These are phyloP conservation scores for Metrosideros polymorpha DNA, from an alignment of 441 rosid species.

Conservation along the genomic window DNA sequence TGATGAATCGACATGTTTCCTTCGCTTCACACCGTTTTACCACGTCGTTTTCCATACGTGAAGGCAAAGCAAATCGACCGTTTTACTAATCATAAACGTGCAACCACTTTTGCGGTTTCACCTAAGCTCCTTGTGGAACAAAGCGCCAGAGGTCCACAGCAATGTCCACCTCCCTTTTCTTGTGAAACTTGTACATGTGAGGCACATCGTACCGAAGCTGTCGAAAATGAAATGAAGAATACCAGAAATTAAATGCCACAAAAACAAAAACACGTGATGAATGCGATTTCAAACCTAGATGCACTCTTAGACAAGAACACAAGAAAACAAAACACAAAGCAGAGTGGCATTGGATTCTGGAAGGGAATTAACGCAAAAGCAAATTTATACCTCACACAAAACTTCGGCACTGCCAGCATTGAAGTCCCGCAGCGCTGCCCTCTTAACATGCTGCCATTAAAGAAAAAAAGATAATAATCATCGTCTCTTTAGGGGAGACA, in stretches of 20 bases:
- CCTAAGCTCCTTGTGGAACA: slow-evolving; percentile 39
- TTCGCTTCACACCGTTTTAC: too few species aligned
- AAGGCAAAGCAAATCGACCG: not conserved
- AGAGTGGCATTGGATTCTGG: not conserved
- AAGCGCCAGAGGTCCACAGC: slow-evolving; percentile 98
- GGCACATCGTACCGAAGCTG: slow-evolving; percentile 86
- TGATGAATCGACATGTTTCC: not conserved
- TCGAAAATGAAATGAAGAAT: not conserved
- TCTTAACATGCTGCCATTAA: slow-evolving; percentile 57
- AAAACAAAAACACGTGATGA: not conserved
- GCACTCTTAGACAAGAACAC: not conserved
- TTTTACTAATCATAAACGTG: too few species aligned
- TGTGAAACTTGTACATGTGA: slow-evolving; percentile 77
- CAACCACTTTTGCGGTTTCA: not conserved
- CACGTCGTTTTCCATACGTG: too few species aligned
- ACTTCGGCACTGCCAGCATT: slow-evolving; percentile 87
- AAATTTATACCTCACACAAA: slow-evolving; percentile 55
- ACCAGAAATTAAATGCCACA: not conserved
- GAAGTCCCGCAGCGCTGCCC: slow-evolving; percentile 59
- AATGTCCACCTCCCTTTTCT: slow-evolving; percentile 76
- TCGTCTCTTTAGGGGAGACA: not conserved
- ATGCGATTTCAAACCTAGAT: not conserved
- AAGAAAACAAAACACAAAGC: not conserved
- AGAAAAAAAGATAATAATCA: not conserved
- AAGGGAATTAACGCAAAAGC: not conserved